Evolutionary conservation across 495 filamentous ascomycete species (phyloP).

Genomic region (Xylaria venustula): DNA sequence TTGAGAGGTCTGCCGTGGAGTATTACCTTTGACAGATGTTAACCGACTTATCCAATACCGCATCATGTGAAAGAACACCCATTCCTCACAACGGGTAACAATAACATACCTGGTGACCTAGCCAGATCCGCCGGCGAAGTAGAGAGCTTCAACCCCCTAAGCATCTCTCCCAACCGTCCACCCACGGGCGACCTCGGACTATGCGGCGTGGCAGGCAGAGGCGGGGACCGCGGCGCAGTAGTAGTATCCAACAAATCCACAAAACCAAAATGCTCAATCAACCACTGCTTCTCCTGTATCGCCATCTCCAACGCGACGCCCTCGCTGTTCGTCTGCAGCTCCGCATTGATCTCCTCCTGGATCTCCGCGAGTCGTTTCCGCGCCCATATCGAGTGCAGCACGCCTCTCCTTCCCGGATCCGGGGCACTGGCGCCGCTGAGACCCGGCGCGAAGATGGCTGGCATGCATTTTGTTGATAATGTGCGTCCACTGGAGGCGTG

Average conservation of each 20-base stretch:
- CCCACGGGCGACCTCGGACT: conserved; percentile 62
- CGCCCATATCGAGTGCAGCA: conserved; percentile 80
- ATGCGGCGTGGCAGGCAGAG: conserved; percentile 24
- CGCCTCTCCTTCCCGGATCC: conserved; percentile 70
- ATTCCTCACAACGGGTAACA: background rate
- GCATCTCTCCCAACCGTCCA: conserved; percentile 70
- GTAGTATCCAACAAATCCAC: conserved; percentile 25
- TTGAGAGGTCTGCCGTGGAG: conserved; percentile 1
- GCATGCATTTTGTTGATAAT: conserved; percentile 67
- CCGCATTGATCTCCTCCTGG: conserved; percentile 65
- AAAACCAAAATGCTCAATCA: conserved; percentile 74
- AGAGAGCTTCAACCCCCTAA: conserved; percentile 70
- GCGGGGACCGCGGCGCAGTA: conserved; percentile 30
- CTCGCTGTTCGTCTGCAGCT: conserved; percentile 66
- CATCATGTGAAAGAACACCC: background rate
- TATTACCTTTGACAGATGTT: background rate
- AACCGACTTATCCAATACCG: background rate
- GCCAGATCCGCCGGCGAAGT: conserved; percentile 64
- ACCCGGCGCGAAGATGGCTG: conserved; percentile 76
- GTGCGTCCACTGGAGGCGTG: conserved; percentile 40
- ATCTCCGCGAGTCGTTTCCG: conserved; percentile 71
- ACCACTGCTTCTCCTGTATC: conserved; percentile 75
- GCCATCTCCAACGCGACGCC: conserved; percentile 80
- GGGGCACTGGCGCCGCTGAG: conserved; percentile 63
- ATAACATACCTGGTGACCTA: conserved; percentile 26